A percentile compares a stretch with the other conserved stretches of the same genome.
phyloP scores from a whole-genome alignment of 306 rosid genomes.

The Prinsepia uniflora region DNA sequence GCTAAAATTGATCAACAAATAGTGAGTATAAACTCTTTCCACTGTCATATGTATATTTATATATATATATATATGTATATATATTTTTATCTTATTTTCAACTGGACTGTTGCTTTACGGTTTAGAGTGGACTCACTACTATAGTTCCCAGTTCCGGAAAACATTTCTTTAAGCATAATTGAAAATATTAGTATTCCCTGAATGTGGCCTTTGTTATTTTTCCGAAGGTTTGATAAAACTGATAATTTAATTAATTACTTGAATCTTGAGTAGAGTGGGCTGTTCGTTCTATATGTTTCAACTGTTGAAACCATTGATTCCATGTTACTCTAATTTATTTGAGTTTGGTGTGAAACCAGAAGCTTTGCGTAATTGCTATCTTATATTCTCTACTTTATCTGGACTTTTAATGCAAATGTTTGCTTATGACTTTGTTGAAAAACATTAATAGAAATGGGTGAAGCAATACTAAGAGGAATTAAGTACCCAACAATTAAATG shows the following conservation, averaged over 20 bases:
- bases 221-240: neutral
- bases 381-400: neutral
- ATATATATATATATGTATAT: no score
- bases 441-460: neutral
- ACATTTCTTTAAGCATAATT: neutral
- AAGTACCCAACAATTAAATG: neutral
- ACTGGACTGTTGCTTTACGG: conserved; percentile 2
- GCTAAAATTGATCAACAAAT: conserved; percentile 57
- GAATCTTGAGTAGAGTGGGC: no score
- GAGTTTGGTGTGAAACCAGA: neutral
- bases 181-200: neutral
- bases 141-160: neutral
- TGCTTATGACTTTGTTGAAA: neutral
- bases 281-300: no score
- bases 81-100: conserved; percentile 7
- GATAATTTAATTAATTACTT: neutral
- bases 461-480: neutral
- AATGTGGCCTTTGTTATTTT: neutral
- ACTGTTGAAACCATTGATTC: no score
- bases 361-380: neutral
- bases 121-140: neutral
- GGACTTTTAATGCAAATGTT: neutral
- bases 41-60: neutral
- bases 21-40: conserved; percentile 35
- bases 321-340: no score